Percentiles rank a stretch among this genome's conserved stretches.
These are phyloP conservation scores for Comarum palustre DNA, from an alignment of 306 rosid genomes.

Conservation along the genomic window DNA sequence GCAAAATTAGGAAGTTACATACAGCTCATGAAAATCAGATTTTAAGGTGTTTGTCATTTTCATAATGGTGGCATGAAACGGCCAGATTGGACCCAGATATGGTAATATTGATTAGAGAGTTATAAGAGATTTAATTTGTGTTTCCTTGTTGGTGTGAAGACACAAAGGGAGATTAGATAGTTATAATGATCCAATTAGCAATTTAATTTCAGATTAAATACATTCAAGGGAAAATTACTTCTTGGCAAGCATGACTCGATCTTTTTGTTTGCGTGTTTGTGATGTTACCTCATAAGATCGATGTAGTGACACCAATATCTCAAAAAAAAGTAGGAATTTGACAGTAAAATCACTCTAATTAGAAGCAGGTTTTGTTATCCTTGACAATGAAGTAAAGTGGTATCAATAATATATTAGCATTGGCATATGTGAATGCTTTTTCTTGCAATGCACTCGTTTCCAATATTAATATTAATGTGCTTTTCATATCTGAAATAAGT, in stretches of 20 bases:
- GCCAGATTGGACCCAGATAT: background rate
- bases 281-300: too few species aligned
- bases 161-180: background rate
- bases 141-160: background rate
- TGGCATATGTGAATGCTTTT: background rate
- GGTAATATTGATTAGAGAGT: background rate
- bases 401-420: background rate
- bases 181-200: background rate
- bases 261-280: too few species aligned
- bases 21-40: background rate
- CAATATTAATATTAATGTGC: background rate
- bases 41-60: background rate
- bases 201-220: background rate
- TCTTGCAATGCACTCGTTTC: constrained; percentile 11
- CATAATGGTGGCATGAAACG: background rate
- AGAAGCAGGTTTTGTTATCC: background rate
- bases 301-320: too few species aligned
- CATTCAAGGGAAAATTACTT: background rate
- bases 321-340: background rate
- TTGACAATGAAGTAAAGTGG: constrained; percentile 17
- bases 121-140: background rate
- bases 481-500: background rate
- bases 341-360: background rate
- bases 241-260: background rate
- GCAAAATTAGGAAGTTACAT: background rate